Conservation (phyloP, 2,329 filamentous ascomycete species). For the Cladosporium colombiae region DNA sequence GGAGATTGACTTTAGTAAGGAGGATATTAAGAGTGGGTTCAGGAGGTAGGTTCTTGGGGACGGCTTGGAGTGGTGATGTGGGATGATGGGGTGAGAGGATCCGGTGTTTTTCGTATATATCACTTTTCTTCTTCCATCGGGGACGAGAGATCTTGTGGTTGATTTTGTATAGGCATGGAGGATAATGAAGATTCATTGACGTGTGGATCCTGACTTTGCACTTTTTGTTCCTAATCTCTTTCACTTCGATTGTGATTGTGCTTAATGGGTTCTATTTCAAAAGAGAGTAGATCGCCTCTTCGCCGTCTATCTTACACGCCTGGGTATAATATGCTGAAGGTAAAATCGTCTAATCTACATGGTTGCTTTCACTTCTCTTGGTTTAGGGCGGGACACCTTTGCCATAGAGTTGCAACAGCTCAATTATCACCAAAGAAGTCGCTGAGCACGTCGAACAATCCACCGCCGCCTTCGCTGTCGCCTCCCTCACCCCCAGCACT, state of each 20-base stretch:
- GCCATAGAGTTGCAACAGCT: neutral
- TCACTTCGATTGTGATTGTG: neutral
- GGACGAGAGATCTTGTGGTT: neutral
- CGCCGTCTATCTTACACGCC: neutral
- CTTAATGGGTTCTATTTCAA: neutral
- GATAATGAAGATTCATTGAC: slow-evolving; percentile 1
- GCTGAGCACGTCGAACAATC: slow-evolving; percentile 27
- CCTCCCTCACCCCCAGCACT: slow-evolving; percentile 20
- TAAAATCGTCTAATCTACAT: neutral
- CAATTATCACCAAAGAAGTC: slow-evolving; percentile 26
- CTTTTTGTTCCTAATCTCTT: too few species aligned
- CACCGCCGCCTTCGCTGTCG: slow-evolving; percentile 35
- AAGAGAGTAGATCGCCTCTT: neutral
- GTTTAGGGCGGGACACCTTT: too few species aligned
- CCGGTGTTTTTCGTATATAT: slow-evolving; percentile 9
- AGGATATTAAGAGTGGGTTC: slow-evolving; percentile 39
- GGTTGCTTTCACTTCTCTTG: too few species aligned
- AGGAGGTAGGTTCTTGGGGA: slow-evolving; percentile 29
- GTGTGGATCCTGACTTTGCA: neutral
- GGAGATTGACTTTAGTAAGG: slow-evolving; percentile 41
- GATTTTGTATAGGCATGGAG: neutral
- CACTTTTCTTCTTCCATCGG: neutral
- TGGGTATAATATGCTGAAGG: slow-evolving; percentile 9
- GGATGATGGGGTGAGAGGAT: neutral
- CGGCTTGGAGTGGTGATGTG: neutral